These are phyloP conservation scores for Xylariaceae sp. DNA, from an alignment of 2,329 filamentous ascomycete species.

Conservation along the genomic window DNA sequence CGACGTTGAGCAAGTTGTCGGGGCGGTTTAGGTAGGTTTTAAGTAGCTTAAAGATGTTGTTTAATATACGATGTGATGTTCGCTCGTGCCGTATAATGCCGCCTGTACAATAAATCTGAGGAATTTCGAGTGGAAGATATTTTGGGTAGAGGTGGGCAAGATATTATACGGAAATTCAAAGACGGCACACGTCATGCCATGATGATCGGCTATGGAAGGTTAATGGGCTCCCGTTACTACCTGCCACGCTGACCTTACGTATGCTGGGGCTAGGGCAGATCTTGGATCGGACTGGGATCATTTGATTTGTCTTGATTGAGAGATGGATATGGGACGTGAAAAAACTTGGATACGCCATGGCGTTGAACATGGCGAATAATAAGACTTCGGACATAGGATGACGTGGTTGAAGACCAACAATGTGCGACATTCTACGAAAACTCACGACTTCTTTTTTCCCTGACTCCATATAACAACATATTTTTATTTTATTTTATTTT, in stretches of 20 bases:
- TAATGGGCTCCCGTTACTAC: no score
- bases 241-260: neutral
- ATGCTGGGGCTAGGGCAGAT: no score
- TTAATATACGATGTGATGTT: neutral
- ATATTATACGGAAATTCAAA: neutral
- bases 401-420: no score
- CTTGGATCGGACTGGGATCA: neutral
- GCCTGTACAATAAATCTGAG: no score
- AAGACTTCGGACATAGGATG: constrained; percentile 4
- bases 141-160: neutral
- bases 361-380: constrained; percentile 3
- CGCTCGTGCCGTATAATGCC: neutral
- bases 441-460: no score
- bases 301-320: neutral
- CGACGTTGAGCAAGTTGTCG: neutral
- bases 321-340: neutral
- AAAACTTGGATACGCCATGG: constrained; percentile 4
- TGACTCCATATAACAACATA: no score
- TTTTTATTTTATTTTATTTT: no score
- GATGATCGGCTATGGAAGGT: no score
- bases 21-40: neutral
- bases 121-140: no score
- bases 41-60: neutral
- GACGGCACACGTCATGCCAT: constrained; percentile 19
- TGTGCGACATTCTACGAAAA: no score